phyloP scores from a whole-genome alignment of 495 filamentous ascomycete species.

The Clavariopsis aquatica region DNA sequence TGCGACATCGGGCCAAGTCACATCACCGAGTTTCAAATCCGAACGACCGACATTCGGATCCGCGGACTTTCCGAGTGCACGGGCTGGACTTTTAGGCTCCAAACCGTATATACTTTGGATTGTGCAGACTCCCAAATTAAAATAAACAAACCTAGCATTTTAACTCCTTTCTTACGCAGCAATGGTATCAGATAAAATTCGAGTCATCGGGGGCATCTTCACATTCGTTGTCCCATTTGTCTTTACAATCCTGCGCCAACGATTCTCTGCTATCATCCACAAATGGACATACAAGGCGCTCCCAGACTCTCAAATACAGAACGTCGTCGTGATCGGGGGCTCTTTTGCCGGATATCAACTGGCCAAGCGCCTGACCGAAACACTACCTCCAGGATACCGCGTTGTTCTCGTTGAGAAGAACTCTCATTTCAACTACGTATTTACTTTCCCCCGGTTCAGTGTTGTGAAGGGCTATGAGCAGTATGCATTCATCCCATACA shows the following conservation, averaged over 20 bases:
- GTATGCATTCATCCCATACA: constrained; percentile 60
- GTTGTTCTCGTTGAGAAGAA: constrained; percentile 60
- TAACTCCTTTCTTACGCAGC: neutral
- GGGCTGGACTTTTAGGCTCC: neutral
- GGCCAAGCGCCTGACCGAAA: constrained; percentile 50
- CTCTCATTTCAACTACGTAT: constrained; percentile 61
- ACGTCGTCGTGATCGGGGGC: constrained; percentile 58
- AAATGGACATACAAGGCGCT: constrained; percentile 9
- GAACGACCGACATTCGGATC: no score
- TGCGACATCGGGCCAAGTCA: no score
- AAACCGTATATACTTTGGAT: neutral
- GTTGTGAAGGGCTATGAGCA: constrained; percentile 54
- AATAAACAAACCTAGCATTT: neutral
- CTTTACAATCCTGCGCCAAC: constrained; percentile 11
- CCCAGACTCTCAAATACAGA: constrained; percentile 32
- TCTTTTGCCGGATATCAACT: constrained; percentile 57
- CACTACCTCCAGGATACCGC: constrained; percentile 52
- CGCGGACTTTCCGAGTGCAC: neutral
- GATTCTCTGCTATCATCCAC: constrained; percentile 19
- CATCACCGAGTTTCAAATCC: no score
- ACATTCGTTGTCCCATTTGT: constrained; percentile 9
- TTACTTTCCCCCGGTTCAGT: constrained; percentile 55
- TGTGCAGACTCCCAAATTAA: neutral
- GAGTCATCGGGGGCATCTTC: constrained; percentile 8
- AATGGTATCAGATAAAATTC: constrained; percentile 7